Base-by-base conservation (phyloP, 495 filamentous ascomycete species). In the Aspergillus leporis region DNA sequence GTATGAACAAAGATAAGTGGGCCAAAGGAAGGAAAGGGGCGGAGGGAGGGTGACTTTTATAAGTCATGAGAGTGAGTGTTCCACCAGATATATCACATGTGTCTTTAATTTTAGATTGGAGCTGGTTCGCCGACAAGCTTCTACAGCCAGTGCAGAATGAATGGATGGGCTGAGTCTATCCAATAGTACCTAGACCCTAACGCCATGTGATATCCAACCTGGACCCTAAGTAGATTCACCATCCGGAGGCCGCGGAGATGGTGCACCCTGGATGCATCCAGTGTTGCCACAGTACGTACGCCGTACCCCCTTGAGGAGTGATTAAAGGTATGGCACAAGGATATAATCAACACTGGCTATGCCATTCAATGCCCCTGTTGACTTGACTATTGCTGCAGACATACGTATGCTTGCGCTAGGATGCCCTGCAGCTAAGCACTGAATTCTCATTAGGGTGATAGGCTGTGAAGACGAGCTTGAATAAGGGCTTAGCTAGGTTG, bases 61-160 rank as follows among this genome's bases (percentile, higher is more conserved):
- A 56, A 49, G 30, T 50, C 5, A 28, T 13, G 55, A 41, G 21
- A 45, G 28, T 23, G 22, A 50, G 12, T 8, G 51, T 56, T 38
- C 3, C 55, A 56, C 55, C 45, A 49, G 31, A 18, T 38, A 16
- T 16, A 56, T 56, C 55, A 56, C 55, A 56, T 56, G 55, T 19
- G 7, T 28, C 3, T 40, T 21, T 16, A 7, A 14, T 10, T 14
- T 21, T 12, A 16, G 12, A 41, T 28, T 22, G 7, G 43, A 23
- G 43, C 43, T 47, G 23, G 12, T 47, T 23, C 18, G 43, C 5
- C 8, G 5, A 47, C 6, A 47, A 22, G 19, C 43, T 47, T 47
- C 43, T 47, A 22, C 7, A n/a, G 41, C 14, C 38, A 43, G 38
- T 4, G 12, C 38, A 18, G n/a, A 9, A 8, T 2, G 5, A 8